Conservation (phyloP, 2,329 filamentous ascomycete genomes). For the Scytalidium sp. region DNA sequence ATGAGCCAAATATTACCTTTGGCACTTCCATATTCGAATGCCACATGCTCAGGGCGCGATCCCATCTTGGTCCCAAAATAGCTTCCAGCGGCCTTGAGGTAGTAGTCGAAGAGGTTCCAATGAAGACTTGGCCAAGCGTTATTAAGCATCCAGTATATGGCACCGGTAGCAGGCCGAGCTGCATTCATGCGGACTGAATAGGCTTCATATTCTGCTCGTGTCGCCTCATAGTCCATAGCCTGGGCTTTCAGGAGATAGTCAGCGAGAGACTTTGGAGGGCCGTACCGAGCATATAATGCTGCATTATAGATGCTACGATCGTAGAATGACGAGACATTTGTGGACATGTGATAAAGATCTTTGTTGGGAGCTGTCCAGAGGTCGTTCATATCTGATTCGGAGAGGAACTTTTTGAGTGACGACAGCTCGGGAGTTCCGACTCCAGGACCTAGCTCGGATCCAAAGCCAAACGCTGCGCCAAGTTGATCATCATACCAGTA, state of each 20-base stretch:
- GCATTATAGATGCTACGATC: conserved; percentile 55
- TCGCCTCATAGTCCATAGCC: conserved; percentile 63
- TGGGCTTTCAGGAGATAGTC: conserved; percentile 60
- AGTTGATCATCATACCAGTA: conserved; percentile 57
- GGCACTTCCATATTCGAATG: conserved; percentile 47
- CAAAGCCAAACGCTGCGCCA: conserved; percentile 61
- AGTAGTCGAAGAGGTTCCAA: conserved; percentile 65
- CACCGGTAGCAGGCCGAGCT: conserved; percentile 51
- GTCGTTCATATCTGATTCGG: conserved; percentile 45
- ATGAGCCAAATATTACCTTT: conserved; percentile 45
- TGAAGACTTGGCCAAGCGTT: conserved; percentile 63
- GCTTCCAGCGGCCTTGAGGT: conserved; percentile 53
- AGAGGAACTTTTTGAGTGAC: conserved; percentile 53
- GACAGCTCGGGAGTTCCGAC: conserved; percentile 58
- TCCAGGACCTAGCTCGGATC: conserved; percentile 59
- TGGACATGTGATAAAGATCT: conserved; percentile 58
- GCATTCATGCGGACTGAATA: conserved; percentile 49
- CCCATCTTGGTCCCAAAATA: conserved; percentile 59
- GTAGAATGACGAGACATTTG: conserved; percentile 51
- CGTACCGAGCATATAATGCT: conserved; percentile 50
- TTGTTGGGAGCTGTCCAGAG: conserved; percentile 54
- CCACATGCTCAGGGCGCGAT: conserved; percentile 47
- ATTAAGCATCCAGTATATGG: conserved; percentile 68
- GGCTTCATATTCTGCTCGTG: conserved; percentile 55
- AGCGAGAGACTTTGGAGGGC: conserved; percentile 45